phyloP scores from a whole-genome alignment of 768 basidiomycete species.

The Naematelia aurantialba region DNA sequence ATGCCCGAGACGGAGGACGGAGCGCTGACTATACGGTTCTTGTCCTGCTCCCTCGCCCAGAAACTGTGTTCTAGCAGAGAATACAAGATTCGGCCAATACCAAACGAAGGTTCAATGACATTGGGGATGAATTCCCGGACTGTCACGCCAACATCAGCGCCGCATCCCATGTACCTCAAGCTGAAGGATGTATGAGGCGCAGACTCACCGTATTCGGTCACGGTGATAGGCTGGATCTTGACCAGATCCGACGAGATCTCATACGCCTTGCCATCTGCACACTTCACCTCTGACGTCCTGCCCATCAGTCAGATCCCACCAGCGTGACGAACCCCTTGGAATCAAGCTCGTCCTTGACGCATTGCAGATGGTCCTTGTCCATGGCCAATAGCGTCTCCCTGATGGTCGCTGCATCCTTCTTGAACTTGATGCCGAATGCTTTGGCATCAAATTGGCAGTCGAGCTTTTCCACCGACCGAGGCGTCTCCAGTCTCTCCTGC shows the following conservation, averaged over 20 bases:
- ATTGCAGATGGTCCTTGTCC: slow-evolving; percentile 63
- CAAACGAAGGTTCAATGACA: slow-evolving; percentile 98
- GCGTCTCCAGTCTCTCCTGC: slow-evolving; percentile 77
- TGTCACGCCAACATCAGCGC: no score
- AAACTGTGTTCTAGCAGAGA: slow-evolving; percentile 89
- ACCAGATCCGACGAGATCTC: slow-evolving; percentile 68
- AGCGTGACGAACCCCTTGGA: slow-evolving; percentile 56
- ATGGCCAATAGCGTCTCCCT: slow-evolving; percentile 62
- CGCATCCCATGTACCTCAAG: no score
- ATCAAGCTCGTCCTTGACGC: slow-evolving; percentile 66
- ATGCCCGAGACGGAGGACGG: slow-evolving; percentile 1
- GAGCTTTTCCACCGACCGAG: slow-evolving; percentile 73
- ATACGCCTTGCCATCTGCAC: slow-evolving; percentile 65
- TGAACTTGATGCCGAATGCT: slow-evolving; percentile 79
- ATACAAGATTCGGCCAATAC: slow-evolving; percentile 92
- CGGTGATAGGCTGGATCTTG: slow-evolving; percentile 73
- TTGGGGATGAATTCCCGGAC: slow-evolving; percentile 95
- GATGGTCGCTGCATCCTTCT: slow-evolving; percentile 63
- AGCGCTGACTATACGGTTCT: slow-evolving; percentile 73
- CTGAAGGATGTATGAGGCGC: no score
- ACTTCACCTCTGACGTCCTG: slow-evolving; percentile 60
- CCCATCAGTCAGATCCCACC: slow-evolving; percentile 7
- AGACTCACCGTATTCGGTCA: slow-evolving; percentile 75
- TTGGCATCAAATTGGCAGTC: slow-evolving; percentile 83
- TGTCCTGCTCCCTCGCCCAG: slow-evolving; percentile 89